These are phyloP conservation scores for Psilocybe azurescens DNA, from an alignment of 768 basidiomycete species.

Conservation along the genomic window DNA sequence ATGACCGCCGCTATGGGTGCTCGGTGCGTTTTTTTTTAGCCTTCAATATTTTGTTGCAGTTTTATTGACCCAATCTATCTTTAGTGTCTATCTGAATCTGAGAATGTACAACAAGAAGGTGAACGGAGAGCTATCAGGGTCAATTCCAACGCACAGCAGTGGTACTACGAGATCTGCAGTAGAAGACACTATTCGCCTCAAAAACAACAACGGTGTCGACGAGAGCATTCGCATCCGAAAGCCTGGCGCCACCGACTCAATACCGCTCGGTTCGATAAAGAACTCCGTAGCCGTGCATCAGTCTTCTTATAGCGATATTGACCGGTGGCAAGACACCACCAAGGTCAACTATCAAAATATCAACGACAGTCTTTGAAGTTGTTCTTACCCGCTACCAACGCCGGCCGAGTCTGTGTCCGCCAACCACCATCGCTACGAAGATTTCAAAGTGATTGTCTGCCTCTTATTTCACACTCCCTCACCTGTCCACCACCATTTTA, in stretches of 20 bases:
- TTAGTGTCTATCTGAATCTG: neutral
- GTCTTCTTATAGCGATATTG: neutral
- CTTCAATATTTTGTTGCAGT: too few relatives aligned
- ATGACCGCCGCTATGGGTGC: slow-evolving; percentile 1
- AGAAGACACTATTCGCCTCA: neutral
- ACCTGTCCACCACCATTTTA: neutral
- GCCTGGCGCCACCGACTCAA: neutral
- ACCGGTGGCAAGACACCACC: neutral
- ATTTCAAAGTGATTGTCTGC: neutral
- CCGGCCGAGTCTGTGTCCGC: too few relatives aligned
- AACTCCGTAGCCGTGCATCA: neutral
- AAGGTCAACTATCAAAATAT: neutral
- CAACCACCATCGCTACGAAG: too few relatives aligned
- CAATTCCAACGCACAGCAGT: neutral
- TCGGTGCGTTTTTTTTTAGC: neutral
- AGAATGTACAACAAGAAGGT: slow-evolving; percentile 1
- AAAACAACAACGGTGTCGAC: neutral
- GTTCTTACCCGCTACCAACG: too few relatives aligned
- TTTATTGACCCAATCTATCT: neutral
- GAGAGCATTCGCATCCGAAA: neutral
- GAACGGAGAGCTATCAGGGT: neutral
- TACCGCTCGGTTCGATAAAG: neutral
- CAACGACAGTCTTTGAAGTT: too few relatives aligned
- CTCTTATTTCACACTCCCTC: neutral
- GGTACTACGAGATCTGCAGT: neutral